Percentiles rank a stretch among this genome's conserved stretches.
Evolutionary conservation across 768 basidiomycete genomes (phyloP).

Genomic region (Auriculariales sp.): DNA sequence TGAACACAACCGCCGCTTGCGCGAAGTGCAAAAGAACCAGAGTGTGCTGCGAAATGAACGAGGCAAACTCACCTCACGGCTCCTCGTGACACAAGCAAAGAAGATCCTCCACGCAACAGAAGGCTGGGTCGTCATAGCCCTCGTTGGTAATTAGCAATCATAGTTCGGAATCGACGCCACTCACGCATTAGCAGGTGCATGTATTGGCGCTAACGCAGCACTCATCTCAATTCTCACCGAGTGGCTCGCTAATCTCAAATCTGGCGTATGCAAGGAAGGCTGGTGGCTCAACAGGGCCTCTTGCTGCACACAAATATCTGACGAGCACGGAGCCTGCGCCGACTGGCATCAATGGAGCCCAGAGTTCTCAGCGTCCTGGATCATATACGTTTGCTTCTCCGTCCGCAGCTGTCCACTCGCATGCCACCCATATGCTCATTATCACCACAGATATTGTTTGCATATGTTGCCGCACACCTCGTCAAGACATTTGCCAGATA

Average conservation of each 20-base stretch:
- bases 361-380: slow-evolving; percentile 56
- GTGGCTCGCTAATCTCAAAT: slow-evolving; percentile 96
- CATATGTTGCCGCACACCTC: slow-evolving; percentile 77
- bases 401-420: slow-evolving; percentile 33
- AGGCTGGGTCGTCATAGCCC: slow-evolving; percentile 82
- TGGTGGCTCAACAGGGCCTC: slow-evolving; percentile 99
- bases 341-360: slow-evolving; percentile 89
- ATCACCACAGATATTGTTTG: slow-evolving; percentile 48
- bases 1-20: slow-evolving; percentile 68
- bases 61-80: slow-evolving; percentile 35
- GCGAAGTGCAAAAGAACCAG: slow-evolving; percentile 35
- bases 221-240: slow-evolving; percentile 89
- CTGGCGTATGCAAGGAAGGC: slow-evolving; percentile 90
- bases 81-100: slow-evolving; percentile 48
- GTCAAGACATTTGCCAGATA: slow-evolving; percentile 83
- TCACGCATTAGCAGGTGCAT: slow-evolving; percentile 42
- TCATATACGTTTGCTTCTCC: slow-evolving; percentile 78
- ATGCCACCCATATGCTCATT: not conserved
- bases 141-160: slow-evolving; percentile 58
- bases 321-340: slow-evolving; percentile 66
- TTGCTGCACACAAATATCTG: slow-evolving; percentile 91
- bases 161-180: not conserved
- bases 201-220: slow-evolving; percentile 89
- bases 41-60: slow-evolving; percentile 29
- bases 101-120: slow-evolving; percentile 57